phyloP scores from a whole-genome alignment of 2,329 filamentous ascomycete species.

The Neopestalotiopsis rosae region DNA sequence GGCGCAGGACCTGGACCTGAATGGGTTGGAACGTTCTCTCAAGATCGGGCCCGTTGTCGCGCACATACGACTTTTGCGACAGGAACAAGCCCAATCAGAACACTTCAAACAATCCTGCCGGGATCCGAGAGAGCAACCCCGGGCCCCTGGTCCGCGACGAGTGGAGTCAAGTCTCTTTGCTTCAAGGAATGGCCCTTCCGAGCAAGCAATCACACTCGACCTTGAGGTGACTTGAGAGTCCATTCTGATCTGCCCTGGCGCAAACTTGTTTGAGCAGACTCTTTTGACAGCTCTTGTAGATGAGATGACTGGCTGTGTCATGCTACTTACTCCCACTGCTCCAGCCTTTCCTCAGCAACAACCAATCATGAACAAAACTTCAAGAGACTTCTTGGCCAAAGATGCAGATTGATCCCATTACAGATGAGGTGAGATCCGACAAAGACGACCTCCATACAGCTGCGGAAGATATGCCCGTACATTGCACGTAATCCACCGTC shows the following conservation, averaged over 20 bases:
- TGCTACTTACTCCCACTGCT: not conserved
- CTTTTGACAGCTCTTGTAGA: constrained; percentile 12
- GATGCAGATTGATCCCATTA: not conserved
- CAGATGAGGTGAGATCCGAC: not conserved
- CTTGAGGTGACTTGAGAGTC: not conserved
- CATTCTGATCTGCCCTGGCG: not conserved
- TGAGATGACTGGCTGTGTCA: constrained; percentile 3
- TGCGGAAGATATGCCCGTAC: not conserved
- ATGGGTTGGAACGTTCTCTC: not conserved
- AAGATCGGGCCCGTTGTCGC: constrained; percentile 5
- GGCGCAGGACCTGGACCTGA: not conserved
- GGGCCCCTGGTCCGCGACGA: not conserved
- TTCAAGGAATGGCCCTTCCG: not conserved
- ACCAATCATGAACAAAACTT: constrained; percentile 8
- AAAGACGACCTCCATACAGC: not conserved
- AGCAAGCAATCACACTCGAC: not conserved
- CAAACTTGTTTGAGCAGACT: not conserved
- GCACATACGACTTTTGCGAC: not conserved
- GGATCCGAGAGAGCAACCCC: constrained; percentile 1
- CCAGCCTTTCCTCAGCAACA: not conserved
- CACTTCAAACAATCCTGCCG: constrained; percentile 15
- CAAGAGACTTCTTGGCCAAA: not conserved
- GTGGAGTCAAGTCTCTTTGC: not conserved
- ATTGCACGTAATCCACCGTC: not conserved
- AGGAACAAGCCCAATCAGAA: constrained; percentile 4